Conservation (phyloP, 176 grass and related monocot genomes). For the Coix lacrymajobi region DNA sequence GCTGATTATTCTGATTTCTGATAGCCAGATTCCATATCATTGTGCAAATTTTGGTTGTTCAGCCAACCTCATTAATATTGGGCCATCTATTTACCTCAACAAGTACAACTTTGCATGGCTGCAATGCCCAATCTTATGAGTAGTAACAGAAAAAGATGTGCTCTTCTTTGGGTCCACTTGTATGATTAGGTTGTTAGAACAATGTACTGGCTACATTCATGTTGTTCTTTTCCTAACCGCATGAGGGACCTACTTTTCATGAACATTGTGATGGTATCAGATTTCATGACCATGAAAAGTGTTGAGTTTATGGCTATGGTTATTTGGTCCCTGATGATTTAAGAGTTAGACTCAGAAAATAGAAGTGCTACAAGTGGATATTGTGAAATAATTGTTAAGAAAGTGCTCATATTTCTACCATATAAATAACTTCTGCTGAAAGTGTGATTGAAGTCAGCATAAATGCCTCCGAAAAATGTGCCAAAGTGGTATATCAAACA, state of each 20-base stretch:
- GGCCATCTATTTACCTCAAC: background rate
- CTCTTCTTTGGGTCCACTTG: background rate
- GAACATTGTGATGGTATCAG: background rate
- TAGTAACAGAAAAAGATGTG: slow-evolving; percentile 10
- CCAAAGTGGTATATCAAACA: background rate
- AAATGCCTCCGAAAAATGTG: background rate
- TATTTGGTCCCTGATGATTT: background rate
- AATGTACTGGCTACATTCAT: slow-evolving; percentile 23
- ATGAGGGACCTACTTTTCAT: slow-evolving; percentile 13
- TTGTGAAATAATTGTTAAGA: background rate
- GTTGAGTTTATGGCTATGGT: background rate
- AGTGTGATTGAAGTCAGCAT: background rate
- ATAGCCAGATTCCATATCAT: background rate
- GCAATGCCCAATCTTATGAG: slow-evolving; percentile 16
- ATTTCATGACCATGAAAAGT: background rate
- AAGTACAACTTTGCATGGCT: background rate
- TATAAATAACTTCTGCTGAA: background rate
- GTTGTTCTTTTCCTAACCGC: slow-evolving; percentile 23
- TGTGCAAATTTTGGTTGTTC: background rate
- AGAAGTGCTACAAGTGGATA: background rate
- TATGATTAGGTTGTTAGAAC: slow-evolving; percentile 39
- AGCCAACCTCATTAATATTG: background rate
- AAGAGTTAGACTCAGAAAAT: background rate
- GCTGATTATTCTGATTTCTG: background rate
- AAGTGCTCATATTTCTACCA: background rate